Base-by-base conservation (phyloP, 148 eudicot species). In the Gaultheria prostrata region DNA sequence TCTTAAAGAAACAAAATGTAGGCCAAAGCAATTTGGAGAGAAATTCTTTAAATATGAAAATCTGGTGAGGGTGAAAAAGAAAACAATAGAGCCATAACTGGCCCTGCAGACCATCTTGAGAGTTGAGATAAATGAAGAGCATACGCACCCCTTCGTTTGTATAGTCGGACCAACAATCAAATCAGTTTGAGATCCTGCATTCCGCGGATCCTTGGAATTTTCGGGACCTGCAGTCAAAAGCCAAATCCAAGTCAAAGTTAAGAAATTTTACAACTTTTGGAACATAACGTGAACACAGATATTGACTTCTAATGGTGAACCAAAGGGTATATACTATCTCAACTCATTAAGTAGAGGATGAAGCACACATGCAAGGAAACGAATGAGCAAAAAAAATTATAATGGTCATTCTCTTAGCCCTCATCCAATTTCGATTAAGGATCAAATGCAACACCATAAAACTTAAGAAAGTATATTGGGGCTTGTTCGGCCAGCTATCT, bases 81-180 rank as follows among this genome's bases (percentile, higher is more conserved):
- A 82, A 72, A 71, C 39, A 5, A 39, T 39, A 51, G 13, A 71
- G 74, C 67, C 78, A 70, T 26, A 72, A 17, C 11, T 79, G 57
- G 39, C 12, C n/a, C 18, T n/a, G 84, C 76, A 72, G 33, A 82
- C 35, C n/a, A 21, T 45, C 65, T 63, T 49, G 18, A 61, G 14
- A 30, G 56, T 57, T 21, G 20, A 15, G 35, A 76, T 8, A 73
- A 53, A 72, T 8, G 70, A 77, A 15, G 46, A 39, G 8, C 50
- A 20, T 63, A 87, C 97, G 5, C 88, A 96, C 98, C 89, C 85
- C 79, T 87, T 93, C 30, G 94, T 82, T 33, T 87, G 95, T 35
- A 86, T 77, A 30, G 93, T 82, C 21, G 99, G 93, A 83, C 89
- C 90, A 79, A 89, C 86, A 63, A 84, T 91, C 28, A 97, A 77